phyloP scores from a whole-genome alignment of 2,329 filamentous ascomycete species.

The Alternaria panax region DNA sequence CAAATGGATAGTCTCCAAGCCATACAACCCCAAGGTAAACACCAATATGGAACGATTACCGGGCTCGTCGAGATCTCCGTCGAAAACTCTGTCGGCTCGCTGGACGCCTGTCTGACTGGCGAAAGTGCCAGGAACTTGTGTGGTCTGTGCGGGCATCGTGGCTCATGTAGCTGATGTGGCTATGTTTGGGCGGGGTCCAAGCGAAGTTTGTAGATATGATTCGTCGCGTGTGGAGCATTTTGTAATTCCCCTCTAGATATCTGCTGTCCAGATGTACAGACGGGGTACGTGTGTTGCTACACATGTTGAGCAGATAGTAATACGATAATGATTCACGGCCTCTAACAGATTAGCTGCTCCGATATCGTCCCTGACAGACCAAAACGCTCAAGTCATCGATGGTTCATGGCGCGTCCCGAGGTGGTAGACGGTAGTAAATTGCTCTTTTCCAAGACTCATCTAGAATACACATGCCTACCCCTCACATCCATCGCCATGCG shows the following conservation, averaged over 20 bases:
- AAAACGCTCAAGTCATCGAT: not conserved
- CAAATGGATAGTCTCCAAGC: not conserved
- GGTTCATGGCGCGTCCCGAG: not conserved
- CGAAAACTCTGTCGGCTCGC: not conserved
- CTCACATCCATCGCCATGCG: slow-evolving; percentile 19
- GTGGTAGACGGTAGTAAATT: slow-evolving; percentile 29
- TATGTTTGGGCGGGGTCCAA: not conserved
- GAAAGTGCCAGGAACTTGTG: not conserved
- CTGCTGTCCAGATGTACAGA: not conserved
- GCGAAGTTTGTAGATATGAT: not conserved
- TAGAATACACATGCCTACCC: slow-evolving; percentile 46
- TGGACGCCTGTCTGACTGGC: not conserved
- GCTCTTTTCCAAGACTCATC: slow-evolving; percentile 36
- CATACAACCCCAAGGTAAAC: not conserved
- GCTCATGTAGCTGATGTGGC: not conserved
- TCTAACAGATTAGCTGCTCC: not conserved
- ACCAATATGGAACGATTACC: not conserved
- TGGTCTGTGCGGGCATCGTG: not conserved
- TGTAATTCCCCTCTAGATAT: not conserved
- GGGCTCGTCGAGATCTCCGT: not conserved
- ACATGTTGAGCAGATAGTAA: not conserved
- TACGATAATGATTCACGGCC: not conserved
- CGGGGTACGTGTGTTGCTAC: not conserved
- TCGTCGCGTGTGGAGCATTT: not conserved
- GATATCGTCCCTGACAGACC: not conserved